phyloP scores from a whole-genome alignment of 2,329 filamentous ascomycete genomes.

The Cladophialophora chaetospira region DNA sequence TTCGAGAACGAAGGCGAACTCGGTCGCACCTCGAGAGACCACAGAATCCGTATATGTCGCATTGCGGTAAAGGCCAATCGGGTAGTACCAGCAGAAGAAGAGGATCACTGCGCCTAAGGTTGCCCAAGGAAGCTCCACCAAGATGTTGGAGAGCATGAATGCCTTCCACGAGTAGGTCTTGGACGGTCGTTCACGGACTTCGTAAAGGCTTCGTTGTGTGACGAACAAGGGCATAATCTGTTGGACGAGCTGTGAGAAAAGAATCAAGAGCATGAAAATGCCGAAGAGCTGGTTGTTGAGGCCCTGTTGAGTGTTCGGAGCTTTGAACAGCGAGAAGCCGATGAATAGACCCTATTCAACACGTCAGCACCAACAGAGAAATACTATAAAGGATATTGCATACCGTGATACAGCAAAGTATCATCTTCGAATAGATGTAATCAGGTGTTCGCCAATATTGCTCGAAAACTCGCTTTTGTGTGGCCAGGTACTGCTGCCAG shows the following conservation, averaged over 20 bases:
- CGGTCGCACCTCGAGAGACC: constrained; percentile 72
- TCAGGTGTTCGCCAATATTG: constrained; percentile 84
- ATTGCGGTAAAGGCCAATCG: constrained; percentile 53
- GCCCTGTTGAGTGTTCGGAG: constrained; percentile 31
- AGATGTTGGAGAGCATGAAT: constrained; percentile 70
- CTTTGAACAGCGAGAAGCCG: constrained; percentile 33
- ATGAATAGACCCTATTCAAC: constrained; percentile 38
- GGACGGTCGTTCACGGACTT: constrained; percentile 62
- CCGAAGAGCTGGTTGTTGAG: constrained; percentile 34
- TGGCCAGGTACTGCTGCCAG: constrained; percentile 64
- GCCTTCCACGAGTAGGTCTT: constrained; percentile 76
- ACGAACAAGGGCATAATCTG: constrained; percentile 61
- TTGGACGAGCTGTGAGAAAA: constrained; percentile 37
- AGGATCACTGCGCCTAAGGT: constrained; percentile 64
- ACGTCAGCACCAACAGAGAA: neutral
- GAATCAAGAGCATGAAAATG: constrained; percentile 32
- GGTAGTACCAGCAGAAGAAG: constrained; percentile 70
- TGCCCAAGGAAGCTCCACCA: constrained; percentile 71
- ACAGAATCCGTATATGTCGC: constrained; percentile 62
- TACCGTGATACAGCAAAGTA: constrained; percentile 62
- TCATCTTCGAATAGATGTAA: constrained; percentile 82
- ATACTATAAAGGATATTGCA: neutral
- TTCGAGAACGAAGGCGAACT: constrained; percentile 63
- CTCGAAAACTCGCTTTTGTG: constrained; percentile 75
- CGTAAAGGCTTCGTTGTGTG: constrained; percentile 61